Conservation (phyloP, 2,329 filamentous ascomycete genomes). For the Endocalyx cinctus region DNA sequence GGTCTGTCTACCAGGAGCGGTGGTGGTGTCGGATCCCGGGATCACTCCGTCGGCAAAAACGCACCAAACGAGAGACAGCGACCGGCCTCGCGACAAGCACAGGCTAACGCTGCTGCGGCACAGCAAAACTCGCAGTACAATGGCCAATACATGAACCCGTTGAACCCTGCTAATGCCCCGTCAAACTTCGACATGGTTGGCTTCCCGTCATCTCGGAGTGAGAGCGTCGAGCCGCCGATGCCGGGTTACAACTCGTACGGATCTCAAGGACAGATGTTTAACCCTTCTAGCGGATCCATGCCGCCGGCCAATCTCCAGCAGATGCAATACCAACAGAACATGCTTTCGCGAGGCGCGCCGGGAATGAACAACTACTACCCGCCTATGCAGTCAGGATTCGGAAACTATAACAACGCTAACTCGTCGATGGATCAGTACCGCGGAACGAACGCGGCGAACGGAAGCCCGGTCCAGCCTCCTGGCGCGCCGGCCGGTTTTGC, state of each 20-base stretch:
- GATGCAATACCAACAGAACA: conserved; percentile 55
- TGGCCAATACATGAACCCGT: conserved; percentile 50
- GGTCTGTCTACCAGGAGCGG: conserved; percentile 68
- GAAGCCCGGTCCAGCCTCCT: conserved; percentile 46
- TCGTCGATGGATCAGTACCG: conserved; percentile 53
- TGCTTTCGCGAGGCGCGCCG: conserved; percentile 49
- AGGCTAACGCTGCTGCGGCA: conserved; percentile 24
- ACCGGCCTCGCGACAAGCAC: conserved; percentile 52
- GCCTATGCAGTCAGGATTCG: conserved; percentile 50
- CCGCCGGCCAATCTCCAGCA: conserved; percentile 48
- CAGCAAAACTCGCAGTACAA: conserved; percentile 35
- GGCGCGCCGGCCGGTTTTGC: conserved; percentile 27
- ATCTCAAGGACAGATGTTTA: conserved; percentile 49
- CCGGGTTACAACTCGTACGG: conserved; percentile 47
- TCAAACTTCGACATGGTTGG: conserved; percentile 45
- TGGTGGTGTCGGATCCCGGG: conserved; percentile 39
- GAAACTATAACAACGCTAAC: conserved; percentile 44
- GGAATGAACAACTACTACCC: conserved; percentile 55
- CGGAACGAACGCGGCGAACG: conserved; percentile 45
- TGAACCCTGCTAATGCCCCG: conserved; percentile 36
- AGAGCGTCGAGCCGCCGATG: conserved; percentile 47
- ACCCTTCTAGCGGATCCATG: conserved; percentile 39
- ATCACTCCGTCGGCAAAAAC: conserved; percentile 40
- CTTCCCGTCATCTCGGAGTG: conserved; percentile 48
- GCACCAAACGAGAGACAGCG: conserved; percentile 48